Evolutionary conservation across 495 filamentous ascomycete genomes (phyloP), one percentile per base, ranked within the genome.

Genomic region (Articulospora tetracladia): DNA sequence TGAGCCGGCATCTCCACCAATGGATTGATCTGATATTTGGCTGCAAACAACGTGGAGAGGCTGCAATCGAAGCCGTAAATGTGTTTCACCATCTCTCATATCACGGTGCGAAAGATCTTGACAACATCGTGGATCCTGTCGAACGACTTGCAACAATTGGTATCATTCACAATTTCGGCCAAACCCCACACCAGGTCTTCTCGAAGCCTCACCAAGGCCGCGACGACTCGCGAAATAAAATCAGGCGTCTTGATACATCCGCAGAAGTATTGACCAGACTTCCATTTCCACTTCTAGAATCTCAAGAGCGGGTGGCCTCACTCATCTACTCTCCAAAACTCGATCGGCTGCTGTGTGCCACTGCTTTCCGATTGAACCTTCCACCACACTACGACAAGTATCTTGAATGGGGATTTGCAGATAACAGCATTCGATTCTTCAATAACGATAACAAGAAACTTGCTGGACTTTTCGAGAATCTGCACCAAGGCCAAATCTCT

Each of bases 21-120:
- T 98, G 94, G 94, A 95, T 98, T 62, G 94, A 98, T 69, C 80
- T 98, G 20, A 82, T 98, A 3, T 98, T 98, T 74, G 94, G 94
- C 13, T 90, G 81, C 71, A 97, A 98, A 72, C 94, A 98, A 70
- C 90, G 90, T 26, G 94, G 94, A 10, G 94, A 98, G 59, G 91
- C 92, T 30, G 94, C 94, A 0, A 73, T 97, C 17, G 93, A 98
- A 68, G 87, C 87, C 26, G 85, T 91, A 46, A 98, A 98, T 70
- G 91, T 98, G 52, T 98, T 97, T 79, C 92, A 97, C 65, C 89
- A 95, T 67, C 78, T 96, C 13, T 97, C 92, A 0, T 98, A 98
- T 73, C 89, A 91, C 62, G 94, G 94, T 15, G 92, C 93, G 11
- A 92, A 89, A 65, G 89, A 98, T 73, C 80, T 98, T 1, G 94